Base-by-base conservation (phyloP, 306 rosid genomes). In the Prosopis cineraria region DNA sequence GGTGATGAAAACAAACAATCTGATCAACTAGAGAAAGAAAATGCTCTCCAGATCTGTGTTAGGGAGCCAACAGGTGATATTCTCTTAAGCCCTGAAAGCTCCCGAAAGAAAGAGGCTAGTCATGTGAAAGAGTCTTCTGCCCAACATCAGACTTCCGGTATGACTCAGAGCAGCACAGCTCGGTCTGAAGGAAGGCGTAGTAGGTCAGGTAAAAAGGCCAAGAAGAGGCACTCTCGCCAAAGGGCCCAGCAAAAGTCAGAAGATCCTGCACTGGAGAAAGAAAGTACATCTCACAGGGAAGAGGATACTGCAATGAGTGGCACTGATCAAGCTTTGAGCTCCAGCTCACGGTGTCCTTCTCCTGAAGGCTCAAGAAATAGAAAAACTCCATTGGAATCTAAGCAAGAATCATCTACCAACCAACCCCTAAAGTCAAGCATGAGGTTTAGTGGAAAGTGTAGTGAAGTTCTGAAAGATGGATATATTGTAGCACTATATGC, bases 261-360 rank as follows among this genome's bases (percentile, higher is more conserved):
- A 20, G 89, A 91, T 72, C 82, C 93, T 33, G 58, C 81, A 50
- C 68, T 73, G 69, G 97, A 88, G 86, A 96, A 87, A 84, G 97
- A 93, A 84, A 91, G 93, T 70, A 85, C 89, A 50, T 91, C 90
- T 12, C 97, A 81, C 41, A 85, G 87, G 13, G 72, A 67, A 82
- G 99, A 90, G 79, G 98, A 96, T 84, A 77, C 94, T 27, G 93
- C 94, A 14, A 93, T 96, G 97, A 96, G 99, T 78, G 97, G 99
- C 68, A 96, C 94, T 5, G 99, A 93, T 74, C 99, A 96, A 80
- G 97, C 91, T 1, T 85, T 93, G 82, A 96, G 98, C 85, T 93
- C 97, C 25, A 84, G 98, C 74, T 93, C 99, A 75, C 87, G 83
- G 34, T 86, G 89, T 87, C 89, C 88, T 47, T 90, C 95, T 78